Evolutionary conservation across 805 yeast species (phyloP).

Genomic region (Ogataea paraovalis): DNA sequence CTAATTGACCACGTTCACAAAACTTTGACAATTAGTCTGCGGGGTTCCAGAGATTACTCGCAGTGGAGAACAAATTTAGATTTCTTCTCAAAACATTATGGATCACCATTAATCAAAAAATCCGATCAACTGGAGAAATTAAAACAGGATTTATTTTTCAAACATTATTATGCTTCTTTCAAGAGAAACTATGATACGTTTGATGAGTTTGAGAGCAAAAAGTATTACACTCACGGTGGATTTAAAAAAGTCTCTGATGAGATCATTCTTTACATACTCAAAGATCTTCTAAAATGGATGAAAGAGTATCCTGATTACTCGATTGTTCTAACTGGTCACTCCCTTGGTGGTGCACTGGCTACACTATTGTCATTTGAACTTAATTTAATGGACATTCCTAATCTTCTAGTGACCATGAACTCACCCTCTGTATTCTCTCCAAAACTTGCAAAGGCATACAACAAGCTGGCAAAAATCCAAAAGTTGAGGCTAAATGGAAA

Average conservation of each 20-base stretch:
- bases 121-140: constrained; percentile 8
- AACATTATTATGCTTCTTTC: neutral
- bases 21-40: constrained; percentile 12
- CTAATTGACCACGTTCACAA: constrained; percentile 14
- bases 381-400: constrained; percentile 41
- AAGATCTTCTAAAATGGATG: constrained; percentile 12
- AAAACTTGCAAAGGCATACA: constrained; percentile 10
- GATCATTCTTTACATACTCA: constrained; percentile 10
- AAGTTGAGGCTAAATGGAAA: neutral
- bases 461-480: constrained; percentile 1
- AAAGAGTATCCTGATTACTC: constrained; percentile 17
- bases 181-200: constrained; percentile 3
- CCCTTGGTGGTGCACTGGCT: constrained; percentile 62
- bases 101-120: constrained; percentile 5
- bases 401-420: constrained; percentile 12
- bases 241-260: constrained; percentile 11
- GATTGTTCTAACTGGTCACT: constrained; percentile 42
- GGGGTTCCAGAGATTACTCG: constrained; percentile 15
- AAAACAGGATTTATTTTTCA: neutral
- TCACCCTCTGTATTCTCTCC: constrained; percentile 19
- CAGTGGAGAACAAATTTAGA: constrained; percentile 21
- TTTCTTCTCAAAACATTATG: constrained; percentile 11
- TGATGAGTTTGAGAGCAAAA: constrained; percentile 5
- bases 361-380: constrained; percentile 60
- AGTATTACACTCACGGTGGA: constrained; percentile 17